phyloP scores from a whole-genome alignment of 768 basidiomycete species.

The Chlorophyllum brunneum region DNA sequence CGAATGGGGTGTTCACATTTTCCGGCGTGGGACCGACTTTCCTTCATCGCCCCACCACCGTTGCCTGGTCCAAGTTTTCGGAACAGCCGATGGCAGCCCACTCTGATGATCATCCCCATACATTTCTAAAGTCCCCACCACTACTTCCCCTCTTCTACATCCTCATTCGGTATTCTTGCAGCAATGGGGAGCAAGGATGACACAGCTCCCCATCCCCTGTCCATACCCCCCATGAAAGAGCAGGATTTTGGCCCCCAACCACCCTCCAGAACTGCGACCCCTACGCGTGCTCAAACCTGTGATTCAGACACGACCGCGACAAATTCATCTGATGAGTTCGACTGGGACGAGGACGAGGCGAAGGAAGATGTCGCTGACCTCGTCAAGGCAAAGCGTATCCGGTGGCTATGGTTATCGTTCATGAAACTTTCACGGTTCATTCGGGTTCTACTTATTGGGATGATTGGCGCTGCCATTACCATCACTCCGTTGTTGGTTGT shows the following conservation, averaged over 20 bases:
- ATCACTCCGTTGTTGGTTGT: constrained; percentile 71
- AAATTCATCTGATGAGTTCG: constrained; percentile 65
- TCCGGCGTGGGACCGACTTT: constrained; percentile 5
- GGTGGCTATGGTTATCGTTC: constrained; percentile 59
- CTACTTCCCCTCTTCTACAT: neutral
- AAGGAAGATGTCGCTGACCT: constrained; percentile 18
- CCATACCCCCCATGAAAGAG: constrained; percentile 13
- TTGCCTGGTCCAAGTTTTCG: neutral
- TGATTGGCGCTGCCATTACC: constrained; percentile 59
- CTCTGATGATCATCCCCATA: neutral
- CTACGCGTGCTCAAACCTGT: constrained; percentile 15
- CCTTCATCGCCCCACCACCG: neutral
- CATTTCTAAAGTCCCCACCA: neutral
- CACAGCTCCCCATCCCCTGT: constrained; percentile 1
- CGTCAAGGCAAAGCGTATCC: constrained; percentile 55
- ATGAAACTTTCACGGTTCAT: constrained; percentile 61
- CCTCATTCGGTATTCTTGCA: constrained; percentile 9
- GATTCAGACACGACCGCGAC: constrained; percentile 50
- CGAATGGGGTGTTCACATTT: constrained; percentile 4
- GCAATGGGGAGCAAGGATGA: constrained; percentile 12
- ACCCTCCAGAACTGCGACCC: neutral
- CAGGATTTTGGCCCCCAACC: constrained; percentile 18
- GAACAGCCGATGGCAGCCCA: neutral
- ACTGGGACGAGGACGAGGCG: constrained; percentile 68
- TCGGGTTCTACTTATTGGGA: constrained; percentile 53